phyloP scores from a whole-genome alignment of 2,329 filamentous ascomycete species.

The Paecilomyces variotii region DNA sequence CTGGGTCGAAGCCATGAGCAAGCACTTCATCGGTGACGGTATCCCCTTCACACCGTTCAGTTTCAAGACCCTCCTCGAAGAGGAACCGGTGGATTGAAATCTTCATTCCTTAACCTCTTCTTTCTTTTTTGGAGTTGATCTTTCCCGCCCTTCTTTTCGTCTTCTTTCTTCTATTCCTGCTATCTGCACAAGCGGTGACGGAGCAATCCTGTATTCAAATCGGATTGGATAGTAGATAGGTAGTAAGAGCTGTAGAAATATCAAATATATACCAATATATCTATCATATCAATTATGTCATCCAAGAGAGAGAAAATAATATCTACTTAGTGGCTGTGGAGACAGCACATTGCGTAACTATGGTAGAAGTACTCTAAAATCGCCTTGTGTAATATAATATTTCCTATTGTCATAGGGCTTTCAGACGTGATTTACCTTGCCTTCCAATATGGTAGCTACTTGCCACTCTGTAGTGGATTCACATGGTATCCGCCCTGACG shows the following conservation, averaged over 20 bases:
- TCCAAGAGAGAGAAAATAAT: neutral
- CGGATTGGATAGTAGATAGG: slow-evolving; percentile 4
- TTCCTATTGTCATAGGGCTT: no score
- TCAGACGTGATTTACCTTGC: no score
- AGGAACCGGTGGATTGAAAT: slow-evolving; percentile 51
- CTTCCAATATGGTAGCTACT: no score
- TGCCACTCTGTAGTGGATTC: no score
- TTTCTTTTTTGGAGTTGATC: slow-evolving; percentile 2
- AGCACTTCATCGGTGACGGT: slow-evolving; percentile 88
- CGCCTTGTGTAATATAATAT: no score
- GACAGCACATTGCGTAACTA: no score
- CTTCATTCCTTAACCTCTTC: slow-evolving; percentile 6
- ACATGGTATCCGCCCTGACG: neutral
- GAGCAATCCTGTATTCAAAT: neutral
- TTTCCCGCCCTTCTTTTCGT: slow-evolving; percentile 6
- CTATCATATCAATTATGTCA: neutral
- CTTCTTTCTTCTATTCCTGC: slow-evolving; percentile 5
- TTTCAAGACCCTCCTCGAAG: slow-evolving; percentile 75
- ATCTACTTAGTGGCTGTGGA: no score
- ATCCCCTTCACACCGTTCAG: slow-evolving; percentile 84
- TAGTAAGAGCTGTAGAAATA: neutral
- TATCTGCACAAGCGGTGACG: slow-evolving; percentile 6
- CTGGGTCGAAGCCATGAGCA: slow-evolving; percentile 97
- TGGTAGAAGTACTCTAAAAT: no score
- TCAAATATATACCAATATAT: neutral